These are phyloP conservation scores for Fusarium sarcochroum DNA, from an alignment of 2,329 filamentous ascomycete species.

Conservation along the genomic window DNA sequence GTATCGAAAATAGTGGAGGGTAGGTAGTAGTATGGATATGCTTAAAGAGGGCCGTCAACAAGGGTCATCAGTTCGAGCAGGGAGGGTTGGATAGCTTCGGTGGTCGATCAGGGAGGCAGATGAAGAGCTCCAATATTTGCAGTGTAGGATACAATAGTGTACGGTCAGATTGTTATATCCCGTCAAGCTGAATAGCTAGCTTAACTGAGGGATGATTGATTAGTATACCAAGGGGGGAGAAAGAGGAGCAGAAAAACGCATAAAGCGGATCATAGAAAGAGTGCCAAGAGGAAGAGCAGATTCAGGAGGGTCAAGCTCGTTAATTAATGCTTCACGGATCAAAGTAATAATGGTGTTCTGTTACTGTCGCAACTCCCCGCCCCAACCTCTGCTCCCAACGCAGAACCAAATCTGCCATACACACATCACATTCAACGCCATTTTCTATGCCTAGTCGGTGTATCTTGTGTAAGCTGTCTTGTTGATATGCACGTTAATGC, in stretches of 20 bases:
- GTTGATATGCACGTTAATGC: background rate
- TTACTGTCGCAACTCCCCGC: background rate
- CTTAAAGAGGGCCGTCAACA: slow-evolving; percentile 30
- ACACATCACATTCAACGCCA: slow-evolving; percentile 8
- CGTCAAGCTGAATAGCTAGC: background rate
- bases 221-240: background rate
- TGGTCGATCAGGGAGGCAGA: slow-evolving; percentile 28
- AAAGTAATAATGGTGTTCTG: background rate
- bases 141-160: background rate
- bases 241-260: background rate
- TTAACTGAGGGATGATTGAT: background rate
- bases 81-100: slow-evolving; percentile 28
- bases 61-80: slow-evolving; percentile 21
- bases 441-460: slow-evolving; percentile 27
- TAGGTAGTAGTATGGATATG: slow-evolving; percentile 15
- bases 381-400: background rate
- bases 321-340: background rate
- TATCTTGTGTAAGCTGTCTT: slow-evolving; percentile 25
- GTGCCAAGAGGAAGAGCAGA: background rate
- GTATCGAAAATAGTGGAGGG: slow-evolving; percentile 18
- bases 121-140: slow-evolving; percentile 18
- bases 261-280: background rate
- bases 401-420: background rate
- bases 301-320: background rate
- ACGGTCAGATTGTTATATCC: background rate